Base-by-base conservation (phyloP, 768 basidiomycete species). In the Lactifluus subvellereus region DNA sequence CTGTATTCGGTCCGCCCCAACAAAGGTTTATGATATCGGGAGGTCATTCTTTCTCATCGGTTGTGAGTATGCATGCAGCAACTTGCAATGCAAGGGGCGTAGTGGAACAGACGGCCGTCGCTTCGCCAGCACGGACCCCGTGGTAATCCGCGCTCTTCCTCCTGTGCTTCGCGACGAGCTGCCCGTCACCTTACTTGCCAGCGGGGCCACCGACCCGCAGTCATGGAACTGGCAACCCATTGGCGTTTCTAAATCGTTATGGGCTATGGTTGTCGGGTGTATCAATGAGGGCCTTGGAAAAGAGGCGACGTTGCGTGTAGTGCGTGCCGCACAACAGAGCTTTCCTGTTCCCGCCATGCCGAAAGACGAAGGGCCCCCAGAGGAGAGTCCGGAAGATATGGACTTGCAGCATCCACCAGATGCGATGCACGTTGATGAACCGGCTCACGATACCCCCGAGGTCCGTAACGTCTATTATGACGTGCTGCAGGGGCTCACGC, bases 11-110 rank as follows among this genome's bases (percentile, higher is more conserved):
- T 81, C 82, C 0, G 89, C 89, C 0, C 90, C 90, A 0, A 75
- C 90, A 69, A 91, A 88, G 68, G 80, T 91, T 5, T 89, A 90
- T 71, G 89, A 92, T 68, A 82, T 92, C 54, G 84, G 86, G 66
- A 84, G 83, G 63, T 87, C 88, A 3, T 92, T 91, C 74, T 91
- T 87, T 70, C 80, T 92, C 72, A 89, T 92, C 40, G 90, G 87
- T n/a, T 89, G 89, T 70, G 86, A 89, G 71, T 92, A 92, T 63
- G 77, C 79, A 5, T 92, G 90, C 70, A 79, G 78, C 54, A 84
- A 79, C 33, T 47, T 73, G 1, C 48, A 74, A 22, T 90, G 88
- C 70, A 63, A 76, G 32, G 70, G 78, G 33, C 71, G 76, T 37
- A 70, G 76, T 32, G 70, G 75, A 8, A 61, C 78, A 3, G 85